Percentiles rank a stretch among this genome's conserved stretches.
Conservation (phyloP, 768 basidiomycete genomes). For the Amanita pallidorosea region DNA sequence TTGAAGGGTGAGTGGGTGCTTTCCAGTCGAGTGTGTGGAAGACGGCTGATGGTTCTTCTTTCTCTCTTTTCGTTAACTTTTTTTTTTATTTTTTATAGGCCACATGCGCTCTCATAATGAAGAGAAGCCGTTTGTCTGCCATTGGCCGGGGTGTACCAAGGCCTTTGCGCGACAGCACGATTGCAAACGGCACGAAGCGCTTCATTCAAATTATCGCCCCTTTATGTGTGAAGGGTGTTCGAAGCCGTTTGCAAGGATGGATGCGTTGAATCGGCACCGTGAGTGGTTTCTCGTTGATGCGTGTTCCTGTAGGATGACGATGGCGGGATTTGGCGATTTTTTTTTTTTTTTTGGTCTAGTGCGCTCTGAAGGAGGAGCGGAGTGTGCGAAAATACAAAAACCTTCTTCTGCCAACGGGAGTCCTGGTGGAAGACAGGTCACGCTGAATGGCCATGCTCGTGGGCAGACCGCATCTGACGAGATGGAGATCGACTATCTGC, state of each 20-base stretch:
- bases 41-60: neutral
- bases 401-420: neutral
- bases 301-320: neutral
- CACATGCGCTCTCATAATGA: slow-evolving; percentile 92
- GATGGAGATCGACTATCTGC: neutral
- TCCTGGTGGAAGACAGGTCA: neutral
- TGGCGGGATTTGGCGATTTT: neutral
- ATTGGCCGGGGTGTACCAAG: slow-evolving; percentile 91
- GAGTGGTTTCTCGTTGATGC: slow-evolving; percentile 23
- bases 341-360: slow-evolving; percentile 25
- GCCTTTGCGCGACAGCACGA: slow-evolving; percentile 93
- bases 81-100: slow-evolving; percentile 29
- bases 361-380: slow-evolving; percentile 73
- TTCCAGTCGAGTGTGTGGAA: slow-evolving; percentile 5
- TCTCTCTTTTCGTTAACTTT: no score
- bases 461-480: neutral
- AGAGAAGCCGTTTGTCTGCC: slow-evolving; percentile 90
- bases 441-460: neutral
- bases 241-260: slow-evolving; percentile 91
- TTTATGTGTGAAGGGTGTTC: slow-evolving; percentile 90
- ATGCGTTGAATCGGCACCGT: slow-evolving; percentile 91
- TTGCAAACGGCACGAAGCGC: slow-evolving; percentile 91
- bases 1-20: slow-evolving; percentile 54
- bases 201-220: slow-evolving; percentile 87
- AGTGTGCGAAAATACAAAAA: slow-evolving; percentile 43